Base-by-base conservation (phyloP, 768 basidiomycete species). In the Pulveroboletus sp. region DNA sequence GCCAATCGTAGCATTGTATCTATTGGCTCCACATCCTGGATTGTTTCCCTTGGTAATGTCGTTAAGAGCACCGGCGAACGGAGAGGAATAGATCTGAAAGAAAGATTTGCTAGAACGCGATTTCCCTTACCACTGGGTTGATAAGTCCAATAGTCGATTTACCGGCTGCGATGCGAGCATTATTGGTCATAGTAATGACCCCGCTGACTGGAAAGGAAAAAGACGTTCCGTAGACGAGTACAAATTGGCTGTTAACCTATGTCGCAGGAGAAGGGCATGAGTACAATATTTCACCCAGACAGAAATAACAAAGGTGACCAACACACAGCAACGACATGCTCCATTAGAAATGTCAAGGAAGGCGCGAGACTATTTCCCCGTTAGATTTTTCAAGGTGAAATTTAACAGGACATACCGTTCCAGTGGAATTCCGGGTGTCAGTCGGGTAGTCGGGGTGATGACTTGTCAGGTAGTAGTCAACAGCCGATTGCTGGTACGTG, bases 91-190 rank as follows among this genome's bases (percentile, higher is more conserved):
- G 24, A 61, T 64, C 59, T 64, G 28, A 15, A 5, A 8, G 13
- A 24, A 14, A 3, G 30, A 24, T 21, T 51, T 15, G 11, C 14
- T 18, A 15, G 13, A 70, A 5, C 32, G 8, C 13, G 65, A 67
- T 21, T 15, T 65, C 65, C 49, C 77, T 75, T 9, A 74, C 71
- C 24, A 67, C 60, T 27, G 75, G 75, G 57, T 78, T 77, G 49
- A 77, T 73, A 60, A 77, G 67, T n/a, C 69, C 67, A 4, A 73
- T 60, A 1, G 70, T 58, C 9, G 44, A 50, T 49, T 73, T 73
- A 24, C 65, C 60, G 8, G 28, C 46, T 5, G 58, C 62, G 24
- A 73, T 31, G 11, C 71, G 63, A 15, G 66, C 73, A 44, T 71
- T 71, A 53, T 73, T 73, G 49, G 71, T 53, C 54, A 71, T 57